A percentile compares a stretch with the other conserved stretches of the same genome.
Conservation (phyloP, 768 basidiomycete species). For the Tubosaeta brunneosetosa region DNA sequence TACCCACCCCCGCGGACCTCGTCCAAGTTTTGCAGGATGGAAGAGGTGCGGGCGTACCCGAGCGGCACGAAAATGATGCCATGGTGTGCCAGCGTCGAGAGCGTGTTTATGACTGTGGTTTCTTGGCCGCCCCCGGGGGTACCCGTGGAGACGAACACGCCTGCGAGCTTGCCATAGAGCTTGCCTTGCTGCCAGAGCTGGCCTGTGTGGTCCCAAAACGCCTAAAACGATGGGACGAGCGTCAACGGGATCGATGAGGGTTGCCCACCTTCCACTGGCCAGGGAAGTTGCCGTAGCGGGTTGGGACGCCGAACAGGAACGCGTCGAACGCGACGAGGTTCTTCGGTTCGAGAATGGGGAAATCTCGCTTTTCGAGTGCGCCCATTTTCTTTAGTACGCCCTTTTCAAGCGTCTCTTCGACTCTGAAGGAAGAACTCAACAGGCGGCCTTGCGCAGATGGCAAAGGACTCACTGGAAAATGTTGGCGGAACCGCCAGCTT, state of each 20-base stretch:
- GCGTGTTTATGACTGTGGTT: constrained; percentile 43
- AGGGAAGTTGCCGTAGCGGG: constrained; percentile 77
- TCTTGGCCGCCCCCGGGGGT: constrained; percentile 82
- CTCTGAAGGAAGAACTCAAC: constrained; percentile 35
- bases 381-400: constrained; percentile 66
- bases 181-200: constrained; percentile 54
- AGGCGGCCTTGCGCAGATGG: background rate
- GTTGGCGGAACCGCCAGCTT: constrained; percentile 45
- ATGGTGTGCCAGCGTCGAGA: constrained; percentile 66
- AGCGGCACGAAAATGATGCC: constrained; percentile 70
- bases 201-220: constrained; percentile 77
- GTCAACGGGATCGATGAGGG: background rate
- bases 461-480: constrained; percentile 49
- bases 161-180: constrained; percentile 70
- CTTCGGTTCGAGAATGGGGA: constrained; percentile 59
- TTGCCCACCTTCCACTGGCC: constrained; percentile 67
- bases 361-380: constrained; percentile 65
- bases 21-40: constrained; percentile 36
- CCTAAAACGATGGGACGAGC: constrained; percentile 29
- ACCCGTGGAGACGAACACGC: constrained; percentile 69
- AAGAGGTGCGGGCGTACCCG: constrained; percentile 54
- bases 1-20: constrained; percentile 57
- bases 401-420: constrained; percentile 71
- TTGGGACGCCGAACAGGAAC: constrained; percentile 72
- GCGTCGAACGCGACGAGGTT: constrained; percentile 61